Percentiles rank a stretch among this genome's conserved stretches.
Evolutionary conservation across 2,329 filamentous ascomycete genomes (phyloP).

Genomic region (Exophiala bonariae): DNA sequence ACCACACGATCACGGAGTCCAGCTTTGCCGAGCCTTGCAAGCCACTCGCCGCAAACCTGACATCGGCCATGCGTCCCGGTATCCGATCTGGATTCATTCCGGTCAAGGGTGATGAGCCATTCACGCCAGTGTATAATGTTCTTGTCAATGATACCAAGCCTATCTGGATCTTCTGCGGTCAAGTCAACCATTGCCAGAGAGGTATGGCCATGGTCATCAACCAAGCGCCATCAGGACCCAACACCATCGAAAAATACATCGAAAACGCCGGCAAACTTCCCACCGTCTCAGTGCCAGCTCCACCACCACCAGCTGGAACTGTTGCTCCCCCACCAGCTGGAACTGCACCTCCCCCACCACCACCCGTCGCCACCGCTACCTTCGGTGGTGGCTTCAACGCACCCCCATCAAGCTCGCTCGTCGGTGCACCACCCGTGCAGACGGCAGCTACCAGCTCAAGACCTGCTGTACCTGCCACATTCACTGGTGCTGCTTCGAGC

Average conservation of each 20-base stretch:
- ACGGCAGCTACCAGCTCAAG: constrained; percentile 3
- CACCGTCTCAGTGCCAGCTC: constrained; percentile 2
- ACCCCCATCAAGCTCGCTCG: constrained; percentile 5
- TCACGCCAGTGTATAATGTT: constrained; percentile 69
- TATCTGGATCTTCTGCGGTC: constrained; percentile 77
- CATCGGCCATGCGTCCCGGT: constrained; percentile 39
- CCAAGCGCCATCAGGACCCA: constrained; percentile 25
- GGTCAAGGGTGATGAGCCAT: constrained; percentile 49
- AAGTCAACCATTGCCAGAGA: constrained; percentile 70
- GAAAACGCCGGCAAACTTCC: constrained; percentile 22
- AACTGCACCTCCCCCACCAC: constrained; percentile 1
- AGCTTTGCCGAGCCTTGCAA: constrained; percentile 70
- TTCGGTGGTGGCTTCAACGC: not conserved
- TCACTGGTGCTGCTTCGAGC: constrained; percentile 21
- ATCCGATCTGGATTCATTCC: constrained; percentile 59
- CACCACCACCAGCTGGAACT: constrained; percentile 3
- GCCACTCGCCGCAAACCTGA: constrained; percentile 56
- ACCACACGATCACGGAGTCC: constrained; percentile 80
- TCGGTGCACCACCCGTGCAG: constrained; percentile 3
- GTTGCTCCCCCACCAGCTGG: not conserved
- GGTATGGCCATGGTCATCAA: constrained; percentile 80
- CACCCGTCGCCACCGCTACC: constrained; percentile 1
- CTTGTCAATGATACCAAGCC: constrained; percentile 68
- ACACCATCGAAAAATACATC: constrained; percentile 28
- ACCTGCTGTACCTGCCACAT: constrained; percentile 21